These are phyloP conservation scores for Brassica juncea DNA, from an alignment of 345 rosid species.

Conservation along the genomic window DNA sequence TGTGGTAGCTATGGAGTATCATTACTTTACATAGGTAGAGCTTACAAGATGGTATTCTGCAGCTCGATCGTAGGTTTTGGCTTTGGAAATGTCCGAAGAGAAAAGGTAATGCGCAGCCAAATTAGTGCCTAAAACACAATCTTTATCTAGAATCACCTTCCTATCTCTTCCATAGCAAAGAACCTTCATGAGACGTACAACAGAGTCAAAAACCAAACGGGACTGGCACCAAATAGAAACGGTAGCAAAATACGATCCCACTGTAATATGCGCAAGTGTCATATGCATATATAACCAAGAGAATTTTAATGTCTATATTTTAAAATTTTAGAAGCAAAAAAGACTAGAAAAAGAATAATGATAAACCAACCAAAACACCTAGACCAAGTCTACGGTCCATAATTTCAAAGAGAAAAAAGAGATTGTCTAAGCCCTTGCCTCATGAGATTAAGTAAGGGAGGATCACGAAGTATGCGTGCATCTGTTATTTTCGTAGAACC, in stretches of 20 bases:
- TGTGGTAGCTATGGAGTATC: not conserved
- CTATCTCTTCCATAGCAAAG: constrained; percentile 64
- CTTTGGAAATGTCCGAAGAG: constrained; percentile 49
- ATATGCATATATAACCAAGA: no score
- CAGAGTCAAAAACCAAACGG: not conserved
- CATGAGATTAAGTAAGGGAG: no score
- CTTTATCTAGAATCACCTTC: constrained; percentile 64
- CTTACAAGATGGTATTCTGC: constrained; percentile 64
- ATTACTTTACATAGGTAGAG: not conserved
- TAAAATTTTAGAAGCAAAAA: no score
- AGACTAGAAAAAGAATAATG: no score
- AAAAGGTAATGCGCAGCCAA: constrained; percentile 70
- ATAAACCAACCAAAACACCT: no score
- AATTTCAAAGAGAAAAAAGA: no score
- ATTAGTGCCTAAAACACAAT: constrained; percentile 70
- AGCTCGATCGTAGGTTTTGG: constrained; percentile 43
- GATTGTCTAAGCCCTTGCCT: no score
- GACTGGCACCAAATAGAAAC: not conserved
- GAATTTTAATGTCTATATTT: no score
- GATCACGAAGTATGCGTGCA: no score
- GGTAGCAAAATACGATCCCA: not conserved
- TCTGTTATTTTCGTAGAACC: no score
- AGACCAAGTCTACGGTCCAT: no score
- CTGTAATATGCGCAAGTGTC: not conserved
- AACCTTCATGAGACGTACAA: constrained; percentile 46